These are phyloP conservation scores for Ogataea pignaliae DNA, from an alignment of 805 yeast species.

Conservation along the genomic window DNA sequence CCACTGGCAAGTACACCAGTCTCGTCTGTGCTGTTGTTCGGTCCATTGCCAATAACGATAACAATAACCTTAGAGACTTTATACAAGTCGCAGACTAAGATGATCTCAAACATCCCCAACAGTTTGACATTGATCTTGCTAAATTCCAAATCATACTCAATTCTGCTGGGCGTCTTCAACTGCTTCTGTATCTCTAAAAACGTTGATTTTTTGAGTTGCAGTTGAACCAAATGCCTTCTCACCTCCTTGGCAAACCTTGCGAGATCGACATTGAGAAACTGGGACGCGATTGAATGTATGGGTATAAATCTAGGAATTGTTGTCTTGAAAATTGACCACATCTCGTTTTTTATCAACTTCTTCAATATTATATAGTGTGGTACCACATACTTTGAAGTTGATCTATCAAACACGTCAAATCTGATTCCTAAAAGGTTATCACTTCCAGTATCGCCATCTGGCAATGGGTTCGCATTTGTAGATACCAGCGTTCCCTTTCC, in stretches of 20 bases:
- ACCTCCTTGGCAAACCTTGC: slow-evolving; percentile 22
- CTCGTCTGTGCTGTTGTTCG: neutral
- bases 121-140: slow-evolving; percentile 23
- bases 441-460: slow-evolving; percentile 20
- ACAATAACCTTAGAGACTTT: slow-evolving; percentile 11
- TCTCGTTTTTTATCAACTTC: slow-evolving; percentile 19
- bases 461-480: neutral
- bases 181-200: slow-evolving; percentile 11
- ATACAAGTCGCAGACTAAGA: slow-evolving; percentile 20
- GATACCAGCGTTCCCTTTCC: neutral
- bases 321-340: slow-evolving; percentile 31
- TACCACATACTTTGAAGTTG: slow-evolving; percentile 26
- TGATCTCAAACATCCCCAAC: slow-evolving; percentile 14
- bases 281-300: slow-evolving; percentile 16
- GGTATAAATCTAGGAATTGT: slow-evolving; percentile 32
- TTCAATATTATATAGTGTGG: slow-evolving; percentile 48
- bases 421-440: slow-evolving; percentile 42
- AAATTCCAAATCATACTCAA: slow-evolving; percentile 26
- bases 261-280: slow-evolving; percentile 24
- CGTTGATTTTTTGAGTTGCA: slow-evolving; percentile 17
- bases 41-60: slow-evolving; percentile 5
- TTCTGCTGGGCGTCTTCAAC: slow-evolving; percentile 8
- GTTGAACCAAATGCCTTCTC: slow-evolving; percentile 20
- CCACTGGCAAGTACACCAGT: neutral
- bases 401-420: slow-evolving; percentile 39